phyloP scores from a whole-genome alignment of 2,329 filamentous ascomycete genomes.

The Blastomyces emzantsi region DNA sequence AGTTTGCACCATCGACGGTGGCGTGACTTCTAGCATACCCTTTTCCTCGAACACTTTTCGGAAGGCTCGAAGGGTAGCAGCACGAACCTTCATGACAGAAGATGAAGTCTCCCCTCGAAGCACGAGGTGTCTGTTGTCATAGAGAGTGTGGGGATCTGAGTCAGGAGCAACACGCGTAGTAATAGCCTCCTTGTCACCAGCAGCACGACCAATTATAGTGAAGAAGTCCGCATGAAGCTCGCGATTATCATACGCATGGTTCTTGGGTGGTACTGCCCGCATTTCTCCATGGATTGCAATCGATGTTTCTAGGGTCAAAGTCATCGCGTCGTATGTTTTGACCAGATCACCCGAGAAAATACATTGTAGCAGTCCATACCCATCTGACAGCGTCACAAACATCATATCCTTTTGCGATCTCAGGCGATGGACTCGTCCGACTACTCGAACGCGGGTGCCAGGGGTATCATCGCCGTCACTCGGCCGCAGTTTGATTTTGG shows the following conservation, averaged over 20 bases:
- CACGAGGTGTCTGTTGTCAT: conserved; percentile 75
- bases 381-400: conserved; percentile 79
- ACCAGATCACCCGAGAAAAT: conserved; percentile 71
- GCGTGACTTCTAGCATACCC: conserved; percentile 71
- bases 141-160: conserved; percentile 61
- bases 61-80: conserved; percentile 73
- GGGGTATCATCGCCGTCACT: conserved; percentile 41
- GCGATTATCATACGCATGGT: conserved; percentile 70
- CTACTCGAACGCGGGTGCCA: conserved; percentile 68
- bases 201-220: conserved; percentile 66
- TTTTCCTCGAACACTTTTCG: conserved; percentile 67
- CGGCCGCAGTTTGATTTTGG: conserved; percentile 47
- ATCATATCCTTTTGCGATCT: conserved; percentile 74
- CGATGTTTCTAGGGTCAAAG: conserved; percentile 77
- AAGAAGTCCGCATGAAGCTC: conserved; percentile 90
- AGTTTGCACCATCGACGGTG: conserved; percentile 87
- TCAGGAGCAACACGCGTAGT: conserved; percentile 69
- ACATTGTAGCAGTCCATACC: conserved; percentile 77
- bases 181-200: conserved; percentile 81
- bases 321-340: conserved; percentile 85
- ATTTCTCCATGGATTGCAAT: conserved; percentile 78
- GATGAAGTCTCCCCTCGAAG: conserved; percentile 76
- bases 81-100: conserved; percentile 79
- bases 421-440: conserved; percentile 73
- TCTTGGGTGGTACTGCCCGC: conserved; percentile 66